These are phyloP conservation scores for Artomyces pyxidatus DNA, from an alignment of 768 basidiomycete genomes.

Conservation along the genomic window DNA sequence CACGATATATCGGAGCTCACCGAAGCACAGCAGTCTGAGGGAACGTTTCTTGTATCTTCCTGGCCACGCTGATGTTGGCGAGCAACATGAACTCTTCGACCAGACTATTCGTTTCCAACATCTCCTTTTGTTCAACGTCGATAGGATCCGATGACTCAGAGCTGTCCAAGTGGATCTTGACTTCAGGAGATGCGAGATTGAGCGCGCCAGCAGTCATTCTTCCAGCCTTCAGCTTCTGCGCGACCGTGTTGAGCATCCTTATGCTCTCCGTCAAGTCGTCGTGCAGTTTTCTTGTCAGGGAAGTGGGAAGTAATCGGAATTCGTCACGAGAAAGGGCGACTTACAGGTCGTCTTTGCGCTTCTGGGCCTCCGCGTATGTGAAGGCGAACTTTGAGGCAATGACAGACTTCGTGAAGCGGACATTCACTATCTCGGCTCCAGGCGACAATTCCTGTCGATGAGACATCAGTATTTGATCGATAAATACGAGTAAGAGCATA, in stretches of 20 bases:
- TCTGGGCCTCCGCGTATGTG: constrained; percentile 94
- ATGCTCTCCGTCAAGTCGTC: constrained; percentile 84
- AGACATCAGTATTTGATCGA: constrained; percentile 5
- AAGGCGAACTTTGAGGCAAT: constrained; percentile 95
- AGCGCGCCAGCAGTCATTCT: constrained; percentile 96
- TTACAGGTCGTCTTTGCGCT: constrained; percentile 86
- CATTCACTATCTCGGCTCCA: constrained; percentile 82
- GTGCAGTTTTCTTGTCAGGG: constrained; percentile 46
- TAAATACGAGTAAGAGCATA: constrained; percentile 28
- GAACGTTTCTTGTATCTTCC: constrained; percentile 88
- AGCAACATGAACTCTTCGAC: constrained; percentile 99
- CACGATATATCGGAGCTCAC: constrained; percentile 28
- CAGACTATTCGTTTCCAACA: constrained; percentile 88
- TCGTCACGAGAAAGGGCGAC: constrained; percentile 19
- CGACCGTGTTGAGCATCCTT: constrained; percentile 80
- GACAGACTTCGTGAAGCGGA: constrained; percentile 91
- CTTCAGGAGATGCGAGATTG: constrained; percentile 95
- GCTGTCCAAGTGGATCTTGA: constrained; percentile 93
- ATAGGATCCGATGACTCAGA: constrained; percentile 92
- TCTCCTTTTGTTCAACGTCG: constrained; percentile 93
- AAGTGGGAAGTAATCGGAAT: not conserved
- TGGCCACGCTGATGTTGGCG: constrained; percentile 91
- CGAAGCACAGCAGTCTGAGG: constrained; percentile 92
- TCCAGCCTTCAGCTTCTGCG: constrained; percentile 72
- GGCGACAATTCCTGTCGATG: constrained; percentile 75